Evolutionary conservation across 2,329 filamentous ascomycete genomes (phyloP).

Genomic region (Seiridium cupressi): DNA sequence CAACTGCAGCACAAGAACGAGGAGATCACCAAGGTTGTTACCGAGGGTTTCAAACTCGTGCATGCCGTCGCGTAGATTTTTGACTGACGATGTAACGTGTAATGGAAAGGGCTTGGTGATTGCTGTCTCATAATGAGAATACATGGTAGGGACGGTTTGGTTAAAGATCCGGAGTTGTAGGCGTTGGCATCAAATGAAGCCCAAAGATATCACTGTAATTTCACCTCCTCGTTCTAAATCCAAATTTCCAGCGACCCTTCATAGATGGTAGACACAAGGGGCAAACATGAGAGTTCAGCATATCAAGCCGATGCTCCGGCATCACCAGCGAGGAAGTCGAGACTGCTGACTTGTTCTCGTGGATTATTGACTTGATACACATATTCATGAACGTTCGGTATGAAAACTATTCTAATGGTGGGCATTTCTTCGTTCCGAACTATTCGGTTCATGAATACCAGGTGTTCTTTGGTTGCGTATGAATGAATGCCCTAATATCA

Average conservation of each 20-base stretch:
- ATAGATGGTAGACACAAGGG: too few species aligned
- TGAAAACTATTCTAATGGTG: too few species aligned
- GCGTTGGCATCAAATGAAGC: neutral
- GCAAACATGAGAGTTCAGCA: too few species aligned
- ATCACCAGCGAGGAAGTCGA: too few species aligned
- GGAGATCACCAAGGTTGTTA: slow-evolving; percentile 75
- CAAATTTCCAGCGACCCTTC: neutral
- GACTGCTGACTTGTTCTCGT: too few species aligned
- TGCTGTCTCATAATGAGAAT: neutral
- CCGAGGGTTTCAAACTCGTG: slow-evolving; percentile 74
- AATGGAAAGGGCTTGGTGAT: neutral
- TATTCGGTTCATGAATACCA: too few species aligned
- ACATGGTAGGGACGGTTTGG: neutral
- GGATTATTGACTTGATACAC: too few species aligned
- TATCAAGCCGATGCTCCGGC: neutral
- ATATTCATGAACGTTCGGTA: too few species aligned
- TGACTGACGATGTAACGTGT: neutral
- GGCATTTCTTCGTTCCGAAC: too few species aligned
- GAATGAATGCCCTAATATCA: too few species aligned
- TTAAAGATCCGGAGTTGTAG: neutral
- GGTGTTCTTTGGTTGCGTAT: too few species aligned
- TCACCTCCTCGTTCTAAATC: neutral
- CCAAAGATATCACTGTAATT: neutral
- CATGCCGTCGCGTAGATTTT: slow-evolving; percentile 52
- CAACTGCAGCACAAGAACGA: slow-evolving; percentile 91